Evolutionary conservation across 129 eudicot genomes (phyloP).

Genomic region (Flaveria sonorensis): DNA sequence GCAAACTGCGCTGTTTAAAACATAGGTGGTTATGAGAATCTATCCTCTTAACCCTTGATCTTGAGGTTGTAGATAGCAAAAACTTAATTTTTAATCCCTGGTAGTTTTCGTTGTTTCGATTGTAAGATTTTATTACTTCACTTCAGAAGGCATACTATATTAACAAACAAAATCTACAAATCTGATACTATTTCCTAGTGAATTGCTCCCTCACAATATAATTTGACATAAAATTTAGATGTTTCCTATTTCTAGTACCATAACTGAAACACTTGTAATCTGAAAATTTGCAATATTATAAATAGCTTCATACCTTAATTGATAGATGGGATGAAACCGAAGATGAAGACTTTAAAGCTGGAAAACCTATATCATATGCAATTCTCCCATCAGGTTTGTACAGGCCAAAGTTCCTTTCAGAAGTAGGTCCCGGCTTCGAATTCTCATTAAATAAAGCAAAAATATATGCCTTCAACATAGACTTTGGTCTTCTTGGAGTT

Average conservation of each 20-base stretch:
- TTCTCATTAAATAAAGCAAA: conserved; percentile 90
- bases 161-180: conserved; percentile 6
- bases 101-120: not conserved
- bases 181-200: not conserved
- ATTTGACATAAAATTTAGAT: not conserved
- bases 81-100: not conserved
- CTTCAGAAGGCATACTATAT: not conserved
- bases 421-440: conserved; percentile 64
- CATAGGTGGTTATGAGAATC: not conserved
- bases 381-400: conserved; percentile 86
- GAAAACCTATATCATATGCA: conserved; percentile 73
- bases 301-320: conserved; percentile 57
- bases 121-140: not conserved
- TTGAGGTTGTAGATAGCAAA: not conserved
- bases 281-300: not conserved
- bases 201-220: conserved; percentile 1
- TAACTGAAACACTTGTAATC: conserved; percentile 4
- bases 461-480: conserved; percentile 66
- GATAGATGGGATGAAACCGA: conserved; percentile 49
- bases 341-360: conserved; percentile 67
- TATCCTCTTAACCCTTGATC: not conserved
- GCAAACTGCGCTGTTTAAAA: not conserved
- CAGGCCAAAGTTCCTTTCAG: conserved; percentile 82
- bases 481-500: conserved; percentile 81
- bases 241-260: not conserved